A percentile compares a stretch with the other conserved stretches of the same genome.
phyloP scores from a whole-genome alignment of 73 alveolate genomes.

The Symbiodinium natans region DNA sequence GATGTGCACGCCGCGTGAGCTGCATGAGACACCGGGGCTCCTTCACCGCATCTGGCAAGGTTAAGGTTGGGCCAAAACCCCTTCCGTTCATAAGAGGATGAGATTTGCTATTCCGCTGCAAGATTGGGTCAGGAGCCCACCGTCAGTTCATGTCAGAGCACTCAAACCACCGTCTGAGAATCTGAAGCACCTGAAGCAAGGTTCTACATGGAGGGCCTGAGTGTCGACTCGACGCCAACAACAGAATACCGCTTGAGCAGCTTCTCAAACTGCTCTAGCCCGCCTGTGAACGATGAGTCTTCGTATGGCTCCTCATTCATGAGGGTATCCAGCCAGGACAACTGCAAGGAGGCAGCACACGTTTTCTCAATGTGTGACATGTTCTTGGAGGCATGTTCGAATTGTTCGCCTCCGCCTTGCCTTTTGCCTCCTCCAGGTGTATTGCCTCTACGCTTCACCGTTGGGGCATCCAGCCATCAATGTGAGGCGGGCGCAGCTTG shows the following conservation, averaged over 20 bases:
- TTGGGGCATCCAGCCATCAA: conserved; percentile 62
- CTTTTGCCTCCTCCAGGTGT: conserved; percentile 24
- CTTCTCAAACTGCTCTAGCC: conserved; percentile 68
- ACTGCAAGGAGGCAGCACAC: neutral
- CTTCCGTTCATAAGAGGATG: too few species aligned
- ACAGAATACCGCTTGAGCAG: conserved; percentile 38
- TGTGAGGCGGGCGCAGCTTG: conserved; percentile 24
- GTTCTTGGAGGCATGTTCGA: too few species aligned
- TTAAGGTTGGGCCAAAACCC: too few species aligned
- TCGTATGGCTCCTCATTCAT: neutral
- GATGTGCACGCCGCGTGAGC: neutral
- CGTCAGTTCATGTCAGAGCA: too few species aligned
- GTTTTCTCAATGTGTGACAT: neutral
- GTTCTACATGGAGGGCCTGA: conserved; percentile 87
- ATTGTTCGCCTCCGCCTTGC: too few species aligned
- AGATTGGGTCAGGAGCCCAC: too few species aligned
- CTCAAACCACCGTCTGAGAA: too few species aligned
- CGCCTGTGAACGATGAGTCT: conserved; percentile 39
- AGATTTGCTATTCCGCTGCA: too few species aligned
- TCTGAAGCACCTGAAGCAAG: conserved; percentile 22
- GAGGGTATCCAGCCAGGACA: conserved; percentile 14
- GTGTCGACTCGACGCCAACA: conserved; percentile 75
- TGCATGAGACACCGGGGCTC: conserved; percentile 2
- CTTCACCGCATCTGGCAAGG: neutral
- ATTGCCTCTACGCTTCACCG: conserved; percentile 82